Conservation (phyloP, 2,329 filamentous ascomycete genomes). For the Fusarium musae region DNA sequence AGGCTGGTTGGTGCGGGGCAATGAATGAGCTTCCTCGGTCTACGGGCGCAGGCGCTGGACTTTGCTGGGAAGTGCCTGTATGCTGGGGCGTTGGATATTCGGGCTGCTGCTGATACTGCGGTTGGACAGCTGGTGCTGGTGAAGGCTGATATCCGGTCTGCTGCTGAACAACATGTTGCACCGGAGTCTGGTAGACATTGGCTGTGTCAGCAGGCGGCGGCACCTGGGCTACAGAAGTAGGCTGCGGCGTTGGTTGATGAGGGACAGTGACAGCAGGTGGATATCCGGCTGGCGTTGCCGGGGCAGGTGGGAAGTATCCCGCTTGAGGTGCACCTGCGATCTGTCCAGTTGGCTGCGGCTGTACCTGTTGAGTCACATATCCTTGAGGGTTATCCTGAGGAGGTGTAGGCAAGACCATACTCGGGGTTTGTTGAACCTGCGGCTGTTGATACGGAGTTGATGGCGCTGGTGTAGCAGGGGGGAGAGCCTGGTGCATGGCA, state of each 20-base stretch:
- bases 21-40: slow-evolving; percentile 5
- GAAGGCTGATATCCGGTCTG: background rate
- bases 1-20: background rate
- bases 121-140: background rate
- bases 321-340: background rate
- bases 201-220: background rate
- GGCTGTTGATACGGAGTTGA: background rate
- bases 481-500: slow-evolving; percentile 26
- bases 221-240: background rate
- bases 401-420: background rate
- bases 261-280: background rate
- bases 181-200: background rate
- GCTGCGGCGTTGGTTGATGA: background rate
- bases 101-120: background rate
- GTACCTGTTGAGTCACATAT: background rate
- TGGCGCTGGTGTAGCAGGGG: background rate
- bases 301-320: slow-evolving; percentile 1
- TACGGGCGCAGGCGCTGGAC: background rate
- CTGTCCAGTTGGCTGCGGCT: background rate
- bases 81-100: background rate
- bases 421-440: background rate
- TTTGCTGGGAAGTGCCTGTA: background rate
- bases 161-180: background rate
- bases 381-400: background rate
- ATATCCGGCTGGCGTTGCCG: background rate